phyloP scores from a whole-genome alignment of 2,329 filamentous ascomycete species.

The Hypoxylon sp. region DNA sequence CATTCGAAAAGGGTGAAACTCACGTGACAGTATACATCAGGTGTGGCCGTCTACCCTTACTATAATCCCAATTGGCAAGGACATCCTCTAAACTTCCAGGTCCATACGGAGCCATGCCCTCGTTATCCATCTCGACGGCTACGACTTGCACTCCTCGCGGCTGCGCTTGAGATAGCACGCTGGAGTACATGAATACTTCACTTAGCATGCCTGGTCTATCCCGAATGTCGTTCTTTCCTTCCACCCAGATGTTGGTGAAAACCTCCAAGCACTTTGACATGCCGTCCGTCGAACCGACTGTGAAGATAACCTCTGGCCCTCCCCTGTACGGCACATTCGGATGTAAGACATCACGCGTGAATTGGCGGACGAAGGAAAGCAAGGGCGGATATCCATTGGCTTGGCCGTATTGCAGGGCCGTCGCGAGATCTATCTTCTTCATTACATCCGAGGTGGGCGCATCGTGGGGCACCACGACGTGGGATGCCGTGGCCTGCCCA shows the following conservation, averaged over 20 bases:
- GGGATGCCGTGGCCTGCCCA: constrained; percentile 57
- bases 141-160: constrained; percentile 81
- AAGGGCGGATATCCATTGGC: constrained; percentile 86
- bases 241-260: constrained; percentile 82
- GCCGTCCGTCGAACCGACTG: constrained; percentile 87
- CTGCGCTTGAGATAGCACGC: constrained; percentile 75
- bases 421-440: constrained; percentile 83
- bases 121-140: constrained; percentile 80
- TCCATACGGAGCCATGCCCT: constrained; percentile 83
- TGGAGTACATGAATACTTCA: constrained; percentile 87
- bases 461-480: constrained; percentile 75
- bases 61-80: constrained; percentile 84
- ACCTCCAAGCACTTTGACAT: constrained; percentile 83
- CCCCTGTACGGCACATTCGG: constrained; percentile 83
- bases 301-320: constrained; percentile 83
- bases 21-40: constrained; percentile 92
- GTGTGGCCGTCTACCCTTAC: constrained; percentile 81
- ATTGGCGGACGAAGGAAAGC: constrained; percentile 82
- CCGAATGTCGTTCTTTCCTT: constrained; percentile 74
- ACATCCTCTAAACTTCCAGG: constrained; percentile 82
- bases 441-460: constrained; percentile 68
- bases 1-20: constrained; percentile 57
- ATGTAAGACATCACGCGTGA: constrained; percentile 82
- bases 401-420: constrained; percentile 89
- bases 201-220: constrained; percentile 83